phyloP scores from a whole-genome alignment of 192 early-diverging fungal genomes.

The Backusella westeae region DNA sequence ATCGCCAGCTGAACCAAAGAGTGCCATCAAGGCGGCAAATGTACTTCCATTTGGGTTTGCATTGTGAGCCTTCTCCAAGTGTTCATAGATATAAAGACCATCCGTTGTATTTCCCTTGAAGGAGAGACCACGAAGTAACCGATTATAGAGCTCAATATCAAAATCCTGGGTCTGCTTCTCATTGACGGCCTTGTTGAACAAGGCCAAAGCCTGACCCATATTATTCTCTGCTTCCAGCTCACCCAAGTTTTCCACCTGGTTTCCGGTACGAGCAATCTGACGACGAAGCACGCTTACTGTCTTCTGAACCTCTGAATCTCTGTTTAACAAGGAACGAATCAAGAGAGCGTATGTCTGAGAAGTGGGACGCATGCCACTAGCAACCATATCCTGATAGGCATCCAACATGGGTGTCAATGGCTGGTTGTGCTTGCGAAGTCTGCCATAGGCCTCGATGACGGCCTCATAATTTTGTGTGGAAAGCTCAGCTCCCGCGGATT shows the following conservation, averaged over 20 bases:
- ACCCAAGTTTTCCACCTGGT: neutral
- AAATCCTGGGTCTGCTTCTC: slow-evolving; percentile 24
- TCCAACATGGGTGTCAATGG: slow-evolving; percentile 13
- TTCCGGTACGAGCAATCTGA: slow-evolving; percentile 22
- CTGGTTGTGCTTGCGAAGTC: slow-evolving; percentile 7
- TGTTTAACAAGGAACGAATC: slow-evolving; percentile 22
- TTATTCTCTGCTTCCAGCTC: slow-evolving; percentile 33
- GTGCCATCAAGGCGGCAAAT: slow-evolving; percentile 51
- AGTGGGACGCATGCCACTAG: slow-evolving; percentile 19
- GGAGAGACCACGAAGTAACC: slow-evolving; percentile 20
- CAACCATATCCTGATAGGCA: slow-evolving; percentile 34
- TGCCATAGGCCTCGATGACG: slow-evolving; percentile 22
- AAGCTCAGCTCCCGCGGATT: neutral
- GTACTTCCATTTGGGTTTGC: slow-evolving; percentile 48
- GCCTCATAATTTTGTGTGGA: slow-evolving; percentile 23
- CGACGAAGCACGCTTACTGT: slow-evolving; percentile 17
- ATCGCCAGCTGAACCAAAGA: slow-evolving; percentile 36
- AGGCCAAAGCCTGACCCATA: slow-evolving; percentile 31
- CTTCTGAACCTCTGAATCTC: slow-evolving; percentile 33
- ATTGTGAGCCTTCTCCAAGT: slow-evolving; percentile 26
- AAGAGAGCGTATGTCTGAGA: slow-evolving; percentile 31
- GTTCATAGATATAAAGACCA: slow-evolving; percentile 34
- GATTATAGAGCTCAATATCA: slow-evolving; percentile 33
- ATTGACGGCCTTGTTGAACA: slow-evolving; percentile 32
- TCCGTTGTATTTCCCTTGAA: slow-evolving; percentile 25